A percentile compares a stretch with the other conserved stretches of the same genome.
phyloP scores from a whole-genome alignment of 768 basidiomycete species.

The Rubroboletus satanas region DNA sequence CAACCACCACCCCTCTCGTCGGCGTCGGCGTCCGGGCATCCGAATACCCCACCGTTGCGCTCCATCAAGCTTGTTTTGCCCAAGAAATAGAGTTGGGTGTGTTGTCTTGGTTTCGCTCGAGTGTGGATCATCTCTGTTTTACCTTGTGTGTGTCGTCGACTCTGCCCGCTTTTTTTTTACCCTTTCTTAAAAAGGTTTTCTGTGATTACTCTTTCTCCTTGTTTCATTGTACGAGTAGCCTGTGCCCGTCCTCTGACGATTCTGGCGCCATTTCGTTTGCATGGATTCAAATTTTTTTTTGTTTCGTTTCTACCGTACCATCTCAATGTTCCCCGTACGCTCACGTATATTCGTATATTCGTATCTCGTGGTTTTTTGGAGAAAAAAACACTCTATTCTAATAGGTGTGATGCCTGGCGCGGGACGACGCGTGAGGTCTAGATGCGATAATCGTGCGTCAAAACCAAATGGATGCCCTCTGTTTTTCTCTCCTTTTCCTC shows the following conservation, averaged over 20 bases:
- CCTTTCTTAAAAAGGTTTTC: background rate
- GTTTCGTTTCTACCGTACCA: background rate
- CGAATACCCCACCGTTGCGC: constrained; percentile 29
- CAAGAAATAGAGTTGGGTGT: constrained; percentile 25
- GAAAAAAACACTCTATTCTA: background rate
- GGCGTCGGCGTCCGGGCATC: constrained; percentile 5
- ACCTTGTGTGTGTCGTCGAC: background rate
- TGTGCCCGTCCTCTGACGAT: background rate
- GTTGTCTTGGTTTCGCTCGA: background rate
- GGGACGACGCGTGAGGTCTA: too few species aligned
- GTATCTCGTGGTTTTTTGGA: background rate
- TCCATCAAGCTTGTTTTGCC: constrained; percentile 30
- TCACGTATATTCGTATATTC: background rate
- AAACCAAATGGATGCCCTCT: too few species aligned
- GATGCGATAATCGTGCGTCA: too few species aligned
- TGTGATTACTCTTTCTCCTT: too few species aligned
- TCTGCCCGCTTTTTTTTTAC: background rate
- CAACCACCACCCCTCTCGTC: constrained; percentile 1
- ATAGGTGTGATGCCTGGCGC: too few species aligned
- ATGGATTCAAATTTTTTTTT: background rate
- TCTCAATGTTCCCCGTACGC: background rate
- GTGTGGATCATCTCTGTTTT: background rate
- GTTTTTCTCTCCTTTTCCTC: too few species aligned
- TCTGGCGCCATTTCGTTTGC: background rate
- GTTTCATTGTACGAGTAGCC: constrained; percentile 15